Conservation (phyloP, 257 asterid species). For the Verbascum thapsus region DNA sequence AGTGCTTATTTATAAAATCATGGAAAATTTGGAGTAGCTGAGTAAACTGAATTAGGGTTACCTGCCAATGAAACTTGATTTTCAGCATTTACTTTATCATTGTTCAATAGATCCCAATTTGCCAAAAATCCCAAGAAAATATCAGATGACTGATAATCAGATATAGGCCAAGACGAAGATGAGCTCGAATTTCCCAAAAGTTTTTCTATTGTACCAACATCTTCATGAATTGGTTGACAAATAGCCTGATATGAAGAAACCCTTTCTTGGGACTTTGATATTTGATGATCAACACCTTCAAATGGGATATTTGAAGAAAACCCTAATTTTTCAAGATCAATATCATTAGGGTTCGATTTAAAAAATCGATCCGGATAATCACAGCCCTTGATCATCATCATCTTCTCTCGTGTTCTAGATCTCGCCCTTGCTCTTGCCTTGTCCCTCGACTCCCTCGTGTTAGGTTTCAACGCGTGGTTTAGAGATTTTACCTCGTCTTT, state of each 20-base stretch:
- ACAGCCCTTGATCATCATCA: conserved; percentile 42
- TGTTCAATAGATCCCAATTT: conserved; percentile 44
- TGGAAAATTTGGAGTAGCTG: conserved; percentile 31
- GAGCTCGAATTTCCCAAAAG: conserved; percentile 38
- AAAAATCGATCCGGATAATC: neutral
- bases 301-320: conserved; percentile 29
- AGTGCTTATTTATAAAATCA: conserved; percentile 26
- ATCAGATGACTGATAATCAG: conserved; percentile 26
- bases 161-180: conserved; percentile 29
- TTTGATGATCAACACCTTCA: conserved; percentile 35
- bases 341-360: conserved; percentile 36
- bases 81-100: conserved; percentile 28
- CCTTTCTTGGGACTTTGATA: conserved; percentile 30
- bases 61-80: conserved; percentile 42
- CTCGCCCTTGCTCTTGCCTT: conserved; percentile 63
- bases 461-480: conserved; percentile 3
- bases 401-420: conserved; percentile 52
- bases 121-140: conserved; percentile 45
- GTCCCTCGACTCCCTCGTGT: conserved; percentile 47
- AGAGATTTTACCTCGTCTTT: conserved; percentile 1
- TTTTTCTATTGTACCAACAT: conserved; percentile 50
- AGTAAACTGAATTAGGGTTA: conserved; percentile 44
- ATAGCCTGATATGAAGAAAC: conserved; percentile 19
- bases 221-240: conserved; percentile 29
- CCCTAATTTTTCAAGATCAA: conserved; percentile 32